phyloP scores from a whole-genome alignment of 2,329 filamentous ascomycete species.

The Orbilia oligospora region DNA sequence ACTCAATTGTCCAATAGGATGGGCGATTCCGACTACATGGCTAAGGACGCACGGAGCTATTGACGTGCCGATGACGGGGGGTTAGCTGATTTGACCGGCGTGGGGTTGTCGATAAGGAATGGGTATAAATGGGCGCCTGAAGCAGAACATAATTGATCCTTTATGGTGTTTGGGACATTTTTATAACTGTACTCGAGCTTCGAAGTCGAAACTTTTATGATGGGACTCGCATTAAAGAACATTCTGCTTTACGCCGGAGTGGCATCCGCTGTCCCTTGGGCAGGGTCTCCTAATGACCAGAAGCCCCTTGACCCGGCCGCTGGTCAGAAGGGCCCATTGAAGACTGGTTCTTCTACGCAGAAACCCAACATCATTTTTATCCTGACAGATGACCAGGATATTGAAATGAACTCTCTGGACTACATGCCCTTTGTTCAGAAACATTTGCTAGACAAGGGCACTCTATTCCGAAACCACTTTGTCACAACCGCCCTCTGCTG shows the following conservation, averaged over 20 bases:
- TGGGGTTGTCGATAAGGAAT: conserved; percentile 28
- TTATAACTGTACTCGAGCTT: not conserved
- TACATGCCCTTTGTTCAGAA: conserved; percentile 75
- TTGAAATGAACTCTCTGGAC: conserved; percentile 74
- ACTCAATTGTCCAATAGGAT: conserved; percentile 48
- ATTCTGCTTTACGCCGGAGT: conserved; percentile 50
- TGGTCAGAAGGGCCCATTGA: conserved; percentile 45
- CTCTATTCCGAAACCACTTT: conserved; percentile 75
- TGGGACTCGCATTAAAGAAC: conserved; percentile 22
- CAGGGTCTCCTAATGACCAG: conserved; percentile 20
- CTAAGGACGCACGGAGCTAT: not conserved
- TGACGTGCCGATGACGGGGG: conserved; percentile 35
- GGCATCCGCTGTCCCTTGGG: conserved; percentile 45
- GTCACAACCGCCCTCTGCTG: conserved; percentile 79
- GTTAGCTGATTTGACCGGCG: not conserved
- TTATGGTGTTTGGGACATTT: not conserved
- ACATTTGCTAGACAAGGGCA: conserved; percentile 74
- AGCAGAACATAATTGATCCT: not conserved
- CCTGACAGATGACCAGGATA: conserved; percentile 78
- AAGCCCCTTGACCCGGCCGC: conserved; percentile 25
- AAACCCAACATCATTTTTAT: conserved; percentile 76
- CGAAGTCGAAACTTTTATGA: not conserved
- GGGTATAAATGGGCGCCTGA: conserved; percentile 35
- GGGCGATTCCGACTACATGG: conserved; percentile 4
- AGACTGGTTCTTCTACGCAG: conserved; percentile 36